Conservation (phyloP, 257 asterid genomes). For the Lycium ferocissimum region DNA sequence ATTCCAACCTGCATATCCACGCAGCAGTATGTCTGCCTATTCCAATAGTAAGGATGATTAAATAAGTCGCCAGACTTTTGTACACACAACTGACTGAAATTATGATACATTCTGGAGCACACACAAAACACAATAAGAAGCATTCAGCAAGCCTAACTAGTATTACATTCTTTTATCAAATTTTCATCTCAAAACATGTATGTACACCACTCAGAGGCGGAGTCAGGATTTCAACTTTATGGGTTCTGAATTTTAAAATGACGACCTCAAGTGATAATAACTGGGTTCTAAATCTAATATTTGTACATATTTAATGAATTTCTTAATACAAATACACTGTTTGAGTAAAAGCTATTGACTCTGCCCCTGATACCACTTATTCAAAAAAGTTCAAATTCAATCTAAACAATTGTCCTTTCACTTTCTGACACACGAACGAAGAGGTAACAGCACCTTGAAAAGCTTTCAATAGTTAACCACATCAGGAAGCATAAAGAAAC, state of each 20-base stretch:
- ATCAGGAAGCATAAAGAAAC: not conserved
- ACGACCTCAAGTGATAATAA: too few relatives aligned
- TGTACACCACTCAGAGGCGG: not conserved
- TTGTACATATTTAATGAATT: too few relatives aligned
- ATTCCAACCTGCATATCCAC: slow-evolving; percentile 84
- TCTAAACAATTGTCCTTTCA: not conserved
- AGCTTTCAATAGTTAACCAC: not conserved
- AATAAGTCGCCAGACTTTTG: not conserved
- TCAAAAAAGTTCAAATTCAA: not conserved
- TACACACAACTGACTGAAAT: not conserved
- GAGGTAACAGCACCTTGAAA: not conserved
- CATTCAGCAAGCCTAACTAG: not conserved
- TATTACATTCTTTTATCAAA: not conserved
- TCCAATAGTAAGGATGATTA: not conserved
- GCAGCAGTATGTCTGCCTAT: slow-evolving; percentile 72
- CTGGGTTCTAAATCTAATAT: too few relatives aligned
- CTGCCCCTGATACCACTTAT: too few relatives aligned
- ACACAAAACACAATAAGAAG: not conserved
- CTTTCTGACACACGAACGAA: not conserved
- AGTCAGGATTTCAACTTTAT: too few relatives aligned
- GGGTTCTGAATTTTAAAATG: too few relatives aligned
- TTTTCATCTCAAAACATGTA: not conserved
- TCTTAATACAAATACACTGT: too few relatives aligned
- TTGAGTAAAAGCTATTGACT: too few relatives aligned
- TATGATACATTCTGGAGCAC: not conserved